These are phyloP conservation scores for Solanum bukasovii DNA, from an alignment of 257 asterid species.

Conservation along the genomic window DNA sequence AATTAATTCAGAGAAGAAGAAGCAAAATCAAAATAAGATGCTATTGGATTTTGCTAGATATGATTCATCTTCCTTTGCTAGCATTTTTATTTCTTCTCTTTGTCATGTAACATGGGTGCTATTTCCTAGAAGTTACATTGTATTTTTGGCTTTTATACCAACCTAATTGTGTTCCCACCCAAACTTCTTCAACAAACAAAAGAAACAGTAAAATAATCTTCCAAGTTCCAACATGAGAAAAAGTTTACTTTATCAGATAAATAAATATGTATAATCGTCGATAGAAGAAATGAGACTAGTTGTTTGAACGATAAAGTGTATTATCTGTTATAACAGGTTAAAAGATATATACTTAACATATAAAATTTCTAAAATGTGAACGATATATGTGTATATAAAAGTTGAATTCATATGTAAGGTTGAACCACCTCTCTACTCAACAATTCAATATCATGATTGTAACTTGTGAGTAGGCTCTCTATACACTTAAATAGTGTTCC, in stretches of 20 bases:
- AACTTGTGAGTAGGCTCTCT: background rate
- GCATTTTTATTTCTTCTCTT: background rate
- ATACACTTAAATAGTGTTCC: background rate
- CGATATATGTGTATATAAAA: background rate
- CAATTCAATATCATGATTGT: too few species aligned
- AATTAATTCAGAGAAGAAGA: background rate
- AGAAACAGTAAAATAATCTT: background rate
- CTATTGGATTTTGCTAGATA: background rate
- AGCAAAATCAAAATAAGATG: background rate
- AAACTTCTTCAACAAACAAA: background rate
- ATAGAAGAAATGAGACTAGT: background rate
- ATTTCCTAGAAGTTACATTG: background rate
- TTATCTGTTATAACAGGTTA: background rate
- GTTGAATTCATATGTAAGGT: background rate
- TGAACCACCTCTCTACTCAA: background rate
- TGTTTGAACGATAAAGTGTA: background rate
- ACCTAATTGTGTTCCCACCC: background rate
- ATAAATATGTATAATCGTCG: background rate
- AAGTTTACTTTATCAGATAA: background rate
- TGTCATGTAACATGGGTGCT: background rate
- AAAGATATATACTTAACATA: background rate
- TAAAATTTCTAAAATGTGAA: background rate
- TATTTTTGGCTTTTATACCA: background rate
- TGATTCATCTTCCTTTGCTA: background rate
- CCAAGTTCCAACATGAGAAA: background rate